phyloP scores from a whole-genome alignment of 306 rosid species.

The Corylus heterophylla region DNA sequence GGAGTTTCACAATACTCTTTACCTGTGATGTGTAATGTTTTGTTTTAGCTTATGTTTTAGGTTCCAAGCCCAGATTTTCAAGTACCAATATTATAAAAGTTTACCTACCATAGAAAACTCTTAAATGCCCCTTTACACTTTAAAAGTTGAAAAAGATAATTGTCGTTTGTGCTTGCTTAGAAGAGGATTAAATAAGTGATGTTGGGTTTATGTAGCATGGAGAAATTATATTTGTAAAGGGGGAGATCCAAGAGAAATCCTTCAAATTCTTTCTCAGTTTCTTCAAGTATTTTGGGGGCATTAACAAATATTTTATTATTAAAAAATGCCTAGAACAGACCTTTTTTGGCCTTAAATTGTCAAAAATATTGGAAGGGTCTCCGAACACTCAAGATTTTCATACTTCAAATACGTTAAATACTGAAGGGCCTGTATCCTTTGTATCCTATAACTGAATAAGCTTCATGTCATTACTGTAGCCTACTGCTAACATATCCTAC shows the following conservation, averaged over 20 bases:
- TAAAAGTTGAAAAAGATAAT: no score
- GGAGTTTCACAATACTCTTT: not conserved
- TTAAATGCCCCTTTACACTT: not conserved
- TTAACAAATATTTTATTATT: not conserved
- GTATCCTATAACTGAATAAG: not conserved
- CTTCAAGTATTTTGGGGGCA: not conserved
- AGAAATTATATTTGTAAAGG: no score
- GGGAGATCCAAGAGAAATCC: not conserved
- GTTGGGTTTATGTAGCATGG: no score
- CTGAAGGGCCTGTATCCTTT: not conserved
- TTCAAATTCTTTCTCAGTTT: not conserved
- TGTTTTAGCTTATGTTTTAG: not conserved
- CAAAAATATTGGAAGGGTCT: not conserved
- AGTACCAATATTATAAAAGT: not conserved
- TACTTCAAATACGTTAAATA: not conserved
- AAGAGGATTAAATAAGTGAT: not conserved
- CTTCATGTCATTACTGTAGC: conserved; percentile 3
- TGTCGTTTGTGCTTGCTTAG: no score
- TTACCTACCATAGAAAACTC: not conserved
- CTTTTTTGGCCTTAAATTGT: not conserved
- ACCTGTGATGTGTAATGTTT: not conserved
- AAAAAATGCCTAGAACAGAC: not conserved
- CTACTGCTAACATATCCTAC: conserved; percentile 21
- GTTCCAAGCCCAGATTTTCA: not conserved
- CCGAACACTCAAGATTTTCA: not conserved